A percentile compares a stretch with the other conserved stretches of the same genome.
phyloP scores from a whole-genome alignment of 768 basidiomycete genomes.

The Tricholomella constricta region DNA sequence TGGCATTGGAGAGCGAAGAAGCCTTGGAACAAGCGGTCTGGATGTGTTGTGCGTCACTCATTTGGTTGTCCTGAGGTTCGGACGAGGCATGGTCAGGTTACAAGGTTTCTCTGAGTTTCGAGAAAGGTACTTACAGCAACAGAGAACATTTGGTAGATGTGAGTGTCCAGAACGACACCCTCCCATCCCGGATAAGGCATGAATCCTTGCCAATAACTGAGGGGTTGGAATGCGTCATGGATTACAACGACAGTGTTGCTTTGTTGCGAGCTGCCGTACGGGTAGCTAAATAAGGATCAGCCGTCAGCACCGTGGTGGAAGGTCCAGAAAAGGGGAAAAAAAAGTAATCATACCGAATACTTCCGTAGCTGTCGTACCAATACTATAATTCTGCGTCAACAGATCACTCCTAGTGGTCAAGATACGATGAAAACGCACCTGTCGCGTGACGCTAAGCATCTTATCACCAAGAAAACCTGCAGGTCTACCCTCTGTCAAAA shows the following conservation, averaged over 20 bases:
- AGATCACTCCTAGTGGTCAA: background rate
- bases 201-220: slow-evolving; percentile 70
- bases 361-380: slow-evolving; percentile 75
- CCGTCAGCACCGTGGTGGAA: slow-evolving; percentile 1
- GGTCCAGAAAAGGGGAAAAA: background rate
- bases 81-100: background rate
- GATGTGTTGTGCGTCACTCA: slow-evolving; percentile 59
- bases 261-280: slow-evolving; percentile 39
- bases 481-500: slow-evolving; percentile 47
- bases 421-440: slow-evolving; percentile 29
- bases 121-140: slow-evolving; percentile 42
- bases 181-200: slow-evolving; percentile 51
- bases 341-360: slow-evolving; percentile 53
- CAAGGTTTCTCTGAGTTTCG: background rate
- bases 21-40: slow-evolving; percentile 53
- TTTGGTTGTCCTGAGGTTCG: slow-evolving; percentile 42
- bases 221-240: slow-evolving; percentile 79
- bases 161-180: slow-evolving; percentile 79
- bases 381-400: slow-evolving; percentile 42
- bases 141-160: slow-evolving; percentile 78
- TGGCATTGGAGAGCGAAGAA: slow-evolving; percentile 48
- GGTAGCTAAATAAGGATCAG: slow-evolving; percentile 29
- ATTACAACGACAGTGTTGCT: slow-evolving; percentile 70
- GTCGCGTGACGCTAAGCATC: slow-evolving; percentile 50
- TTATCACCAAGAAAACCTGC: slow-evolving; percentile 63